These are phyloP conservation scores for Ogataea thermomethanolica DNA, from an alignment of 805 yeast genomes.

Conservation along the genomic window DNA sequence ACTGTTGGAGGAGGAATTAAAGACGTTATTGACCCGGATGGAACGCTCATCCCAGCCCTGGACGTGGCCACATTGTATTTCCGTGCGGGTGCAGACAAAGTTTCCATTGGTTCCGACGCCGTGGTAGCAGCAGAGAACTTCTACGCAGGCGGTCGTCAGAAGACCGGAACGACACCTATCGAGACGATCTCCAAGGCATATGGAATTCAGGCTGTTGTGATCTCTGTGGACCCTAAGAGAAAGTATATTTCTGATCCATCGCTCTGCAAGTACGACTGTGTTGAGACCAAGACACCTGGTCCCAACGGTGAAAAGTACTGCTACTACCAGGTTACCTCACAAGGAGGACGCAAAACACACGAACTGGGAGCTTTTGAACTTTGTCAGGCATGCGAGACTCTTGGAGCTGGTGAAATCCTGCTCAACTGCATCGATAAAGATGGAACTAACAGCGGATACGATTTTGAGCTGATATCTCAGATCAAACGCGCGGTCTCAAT, in stretches of 20 bases:
- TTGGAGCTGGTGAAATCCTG: constrained; percentile 95
- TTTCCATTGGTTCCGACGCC: constrained; percentile 97
- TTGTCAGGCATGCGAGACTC: constrained; percentile 79
- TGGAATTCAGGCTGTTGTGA: constrained; percentile 97
- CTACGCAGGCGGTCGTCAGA: constrained; percentile 52
- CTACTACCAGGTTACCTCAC: constrained; percentile 94
- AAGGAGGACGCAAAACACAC: constrained; percentile 88
- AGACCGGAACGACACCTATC: constrained; percentile 80
- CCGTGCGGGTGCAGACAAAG: constrained; percentile 97
- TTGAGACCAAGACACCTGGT: constrained; percentile 65
- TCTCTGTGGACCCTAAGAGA: constrained; percentile 96
- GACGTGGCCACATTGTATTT: constrained; percentile 91
- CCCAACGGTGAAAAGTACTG: constrained; percentile 88
- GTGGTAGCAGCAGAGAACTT: constrained; percentile 85
- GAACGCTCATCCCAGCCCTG: constrained; percentile 73
- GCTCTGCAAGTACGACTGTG: constrained; percentile 58
- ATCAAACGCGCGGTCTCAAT: constrained; percentile 73
- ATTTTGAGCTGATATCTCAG: constrained; percentile 76
- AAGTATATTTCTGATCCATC: constrained; percentile 65
- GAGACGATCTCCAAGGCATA: constrained; percentile 90
- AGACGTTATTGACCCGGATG: constrained; percentile 84
- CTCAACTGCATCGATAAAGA: constrained; percentile 95
- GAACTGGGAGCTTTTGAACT: constrained; percentile 91
- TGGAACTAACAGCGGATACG: constrained; percentile 94
- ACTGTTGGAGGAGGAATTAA: constrained; percentile 99